Evolutionary conservation across 2,329 filamentous ascomycete genomes (phyloP).

Genomic region (Fusarium staphyleae): DNA sequence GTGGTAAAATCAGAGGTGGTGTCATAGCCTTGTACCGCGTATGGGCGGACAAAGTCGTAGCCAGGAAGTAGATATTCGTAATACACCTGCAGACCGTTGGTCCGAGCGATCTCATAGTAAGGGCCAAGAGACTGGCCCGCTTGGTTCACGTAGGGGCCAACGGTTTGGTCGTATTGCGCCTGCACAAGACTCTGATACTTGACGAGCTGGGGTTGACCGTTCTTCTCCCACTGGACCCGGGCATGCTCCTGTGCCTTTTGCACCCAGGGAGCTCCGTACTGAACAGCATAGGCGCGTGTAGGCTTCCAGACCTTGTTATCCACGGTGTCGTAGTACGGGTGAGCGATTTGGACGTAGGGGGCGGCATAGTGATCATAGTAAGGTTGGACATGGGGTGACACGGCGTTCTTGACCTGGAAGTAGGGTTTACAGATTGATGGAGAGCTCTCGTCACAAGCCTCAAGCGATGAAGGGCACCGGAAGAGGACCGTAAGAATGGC

Average conservation of each 20-base stretch:
- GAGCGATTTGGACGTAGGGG: constrained; percentile 78
- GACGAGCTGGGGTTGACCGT: constrained; percentile 75
- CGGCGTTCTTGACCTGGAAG: constrained; percentile 66
- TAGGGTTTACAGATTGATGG: constrained; percentile 87
- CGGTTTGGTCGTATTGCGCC: constrained; percentile 70
- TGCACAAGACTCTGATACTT: constrained; percentile 68
- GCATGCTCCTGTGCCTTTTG: constrained; percentile 71
- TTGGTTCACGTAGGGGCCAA: constrained; percentile 78
- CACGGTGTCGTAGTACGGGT: constrained; percentile 74
- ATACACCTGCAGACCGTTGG: constrained; percentile 71
- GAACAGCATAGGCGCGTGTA: constrained; percentile 68
- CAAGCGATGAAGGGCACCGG: constrained; percentile 76
- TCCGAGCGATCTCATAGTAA: constrained; percentile 73
- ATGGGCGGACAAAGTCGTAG: constrained; percentile 77
- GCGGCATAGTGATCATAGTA: constrained; percentile 87
- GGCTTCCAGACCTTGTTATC: constrained; percentile 74
- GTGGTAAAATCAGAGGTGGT: constrained; percentile 71
- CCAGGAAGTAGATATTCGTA: constrained; percentile 76
- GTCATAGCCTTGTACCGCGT: constrained; percentile 72
- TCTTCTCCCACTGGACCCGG: constrained; percentile 78
- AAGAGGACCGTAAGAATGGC: constrained; percentile 81
- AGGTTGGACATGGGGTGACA: constrained; percentile 79
- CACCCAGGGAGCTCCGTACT: constrained; percentile 78
- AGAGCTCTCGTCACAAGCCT: constrained; percentile 71
- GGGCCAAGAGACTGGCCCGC: constrained; percentile 66